Conservation (phyloP, 2,329 filamentous ascomycete species). For the Rhynchosporium agropyri region DNA sequence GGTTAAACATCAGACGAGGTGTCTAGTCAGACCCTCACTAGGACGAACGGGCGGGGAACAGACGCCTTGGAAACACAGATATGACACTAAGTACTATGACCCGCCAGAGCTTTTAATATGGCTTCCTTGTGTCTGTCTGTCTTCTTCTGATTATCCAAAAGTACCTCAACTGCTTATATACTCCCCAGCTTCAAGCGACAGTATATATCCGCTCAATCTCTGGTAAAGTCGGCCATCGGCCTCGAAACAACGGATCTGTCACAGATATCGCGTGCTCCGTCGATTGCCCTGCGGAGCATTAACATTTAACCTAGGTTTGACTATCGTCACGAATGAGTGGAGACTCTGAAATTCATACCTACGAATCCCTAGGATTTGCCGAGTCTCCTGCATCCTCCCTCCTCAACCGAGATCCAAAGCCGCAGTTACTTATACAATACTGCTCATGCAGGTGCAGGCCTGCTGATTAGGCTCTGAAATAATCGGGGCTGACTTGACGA, state of each 20-base stretch:
- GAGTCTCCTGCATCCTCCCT: background rate
- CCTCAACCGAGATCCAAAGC: conserved; percentile 4
- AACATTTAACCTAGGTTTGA: background rate
- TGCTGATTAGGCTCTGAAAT: background rate
- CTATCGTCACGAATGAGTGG: conserved; percentile 23
- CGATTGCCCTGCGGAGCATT: conserved; percentile 4
- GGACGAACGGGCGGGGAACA: conserved; percentile 7
- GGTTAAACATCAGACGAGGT: conserved; percentile 17
- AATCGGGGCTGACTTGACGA: conserved; percentile 22
- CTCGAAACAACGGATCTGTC: conserved; percentile 1
- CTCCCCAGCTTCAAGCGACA: background rate
- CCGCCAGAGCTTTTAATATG: background rate
- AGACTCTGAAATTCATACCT: conserved; percentile 25
- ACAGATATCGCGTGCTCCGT: conserved; percentile 12
- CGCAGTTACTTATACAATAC: conserved; percentile 8
- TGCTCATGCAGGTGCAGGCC: conserved; percentile 4
- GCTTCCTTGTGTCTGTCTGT: background rate
- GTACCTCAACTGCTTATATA: too few relatives aligned
- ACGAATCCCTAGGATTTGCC: background rate
- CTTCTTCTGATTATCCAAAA: too few relatives aligned
- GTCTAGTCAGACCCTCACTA: conserved; percentile 20
- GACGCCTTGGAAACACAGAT: conserved; percentile 23
- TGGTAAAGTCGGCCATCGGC: conserved; percentile 20
- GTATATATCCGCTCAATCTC: background rate
- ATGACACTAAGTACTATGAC: conserved; percentile 20